phyloP scores from a whole-genome alignment of 2,329 filamentous ascomycete genomes.

The Beauveria caledonica region DNA sequence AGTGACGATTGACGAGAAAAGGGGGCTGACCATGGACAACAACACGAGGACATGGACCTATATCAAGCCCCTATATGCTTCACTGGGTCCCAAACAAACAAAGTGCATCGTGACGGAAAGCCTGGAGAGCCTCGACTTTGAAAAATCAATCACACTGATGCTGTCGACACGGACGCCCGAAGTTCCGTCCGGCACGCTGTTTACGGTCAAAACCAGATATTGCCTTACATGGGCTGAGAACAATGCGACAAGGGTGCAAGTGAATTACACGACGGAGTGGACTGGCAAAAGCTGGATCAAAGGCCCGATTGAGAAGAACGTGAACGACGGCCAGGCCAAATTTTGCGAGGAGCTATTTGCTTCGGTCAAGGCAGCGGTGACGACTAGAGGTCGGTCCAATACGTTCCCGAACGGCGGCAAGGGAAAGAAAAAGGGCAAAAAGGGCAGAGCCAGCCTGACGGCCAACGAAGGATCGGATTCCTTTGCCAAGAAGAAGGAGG shows the following conservation, averaged over 20 bases:
- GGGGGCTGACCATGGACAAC: slow-evolving; percentile 66
- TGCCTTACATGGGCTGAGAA: slow-evolving; percentile 87
- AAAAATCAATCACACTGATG: slow-evolving; percentile 77
- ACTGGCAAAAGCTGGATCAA: slow-evolving; percentile 97
- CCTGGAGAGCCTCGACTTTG: slow-evolving; percentile 76
- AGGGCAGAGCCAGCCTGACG: slow-evolving; percentile 37
- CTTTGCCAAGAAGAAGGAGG: slow-evolving; percentile 31
- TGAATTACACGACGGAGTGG: slow-evolving; percentile 92
- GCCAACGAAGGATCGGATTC: slow-evolving; percentile 32
- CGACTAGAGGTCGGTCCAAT: slow-evolving; percentile 49
- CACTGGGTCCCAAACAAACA: slow-evolving; percentile 88
- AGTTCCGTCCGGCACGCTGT: slow-evolving; percentile 88
- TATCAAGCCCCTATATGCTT: slow-evolving; percentile 77
- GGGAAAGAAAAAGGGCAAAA: slow-evolving; percentile 55
- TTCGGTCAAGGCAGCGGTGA: slow-evolving; percentile 64
- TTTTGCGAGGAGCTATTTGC: slow-evolving; percentile 77
- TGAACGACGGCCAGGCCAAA: slow-evolving; percentile 76
- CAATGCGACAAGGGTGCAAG: slow-evolving; percentile 75
- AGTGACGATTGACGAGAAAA: slow-evolving; percentile 78
- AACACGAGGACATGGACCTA: slow-evolving; percentile 72
- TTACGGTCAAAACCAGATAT: slow-evolving; percentile 87
- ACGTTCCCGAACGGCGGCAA: slow-evolving; percentile 42
- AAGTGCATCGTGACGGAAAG: slow-evolving; percentile 86
- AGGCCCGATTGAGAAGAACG: slow-evolving; percentile 95
- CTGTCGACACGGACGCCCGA: slow-evolving; percentile 86